Conservation (phyloP, 331 rosid genomes). For the Phaseolus coccineus region DNA sequence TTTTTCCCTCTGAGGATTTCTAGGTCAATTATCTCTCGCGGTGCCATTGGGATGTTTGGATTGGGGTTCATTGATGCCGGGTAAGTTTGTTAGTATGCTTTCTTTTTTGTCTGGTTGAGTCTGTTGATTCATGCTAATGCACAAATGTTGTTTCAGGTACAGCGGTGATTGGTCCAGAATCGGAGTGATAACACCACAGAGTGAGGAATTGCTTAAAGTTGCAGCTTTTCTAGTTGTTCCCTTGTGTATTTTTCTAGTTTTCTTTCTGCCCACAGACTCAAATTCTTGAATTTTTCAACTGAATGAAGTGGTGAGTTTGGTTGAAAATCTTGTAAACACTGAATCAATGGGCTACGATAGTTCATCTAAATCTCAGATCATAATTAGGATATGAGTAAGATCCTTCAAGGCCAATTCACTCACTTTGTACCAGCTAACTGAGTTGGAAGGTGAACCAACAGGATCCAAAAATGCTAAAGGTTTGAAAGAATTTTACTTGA, state of each 20-base stretch:
- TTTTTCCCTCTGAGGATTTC: slow-evolving; percentile 51
- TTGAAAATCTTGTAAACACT: not conserved
- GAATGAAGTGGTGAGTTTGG: slow-evolving; percentile 29
- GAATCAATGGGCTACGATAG: not conserved
- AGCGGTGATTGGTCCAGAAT: slow-evolving; percentile 99
- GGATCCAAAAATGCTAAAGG: too few relatives aligned
- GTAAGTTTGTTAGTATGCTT: slow-evolving; percentile 57
- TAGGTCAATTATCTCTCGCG: slow-evolving; percentile 58
- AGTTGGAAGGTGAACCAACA: too few relatives aligned
- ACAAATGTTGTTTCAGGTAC: slow-evolving; percentile 59
- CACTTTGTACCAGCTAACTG: too few relatives aligned
- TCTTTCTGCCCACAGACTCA: slow-evolving; percentile 47
- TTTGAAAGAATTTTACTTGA: too few relatives aligned
- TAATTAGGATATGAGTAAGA: not conserved
- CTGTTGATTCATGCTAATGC: not conserved
- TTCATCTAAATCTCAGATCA: too few relatives aligned
- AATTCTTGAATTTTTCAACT: slow-evolving; percentile 46
- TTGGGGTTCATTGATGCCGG: slow-evolving; percentile 91
- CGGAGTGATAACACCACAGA: slow-evolving; percentile 76
- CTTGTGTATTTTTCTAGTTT: slow-evolving; percentile 63
- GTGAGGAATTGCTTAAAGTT: slow-evolving; percentile 67
- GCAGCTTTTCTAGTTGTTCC: slow-evolving; percentile 81
- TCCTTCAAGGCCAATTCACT: too few relatives aligned
- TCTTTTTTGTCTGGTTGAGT: not conserved
- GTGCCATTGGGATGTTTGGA: slow-evolving; percentile 69